Conservation (phyloP, 805 yeast species). For the Sugiyamaella smithiae region DNA sequence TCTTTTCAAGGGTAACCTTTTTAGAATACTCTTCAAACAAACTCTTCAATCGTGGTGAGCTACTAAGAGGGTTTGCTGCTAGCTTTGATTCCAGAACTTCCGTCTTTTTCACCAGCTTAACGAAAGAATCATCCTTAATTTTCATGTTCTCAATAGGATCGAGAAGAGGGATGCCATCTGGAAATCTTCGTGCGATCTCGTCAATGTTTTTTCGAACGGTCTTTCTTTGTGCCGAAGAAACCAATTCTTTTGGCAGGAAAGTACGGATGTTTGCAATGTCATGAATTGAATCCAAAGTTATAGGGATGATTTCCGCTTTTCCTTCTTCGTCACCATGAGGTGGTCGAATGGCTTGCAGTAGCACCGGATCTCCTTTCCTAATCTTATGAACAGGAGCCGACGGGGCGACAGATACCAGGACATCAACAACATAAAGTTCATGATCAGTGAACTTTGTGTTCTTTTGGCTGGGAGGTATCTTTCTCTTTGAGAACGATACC, state of each 20-base stretch:
- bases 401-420: slow-evolving; percentile 67
- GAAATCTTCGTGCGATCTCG: slow-evolving; percentile 80
- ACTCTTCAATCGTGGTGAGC: slow-evolving; percentile 50
- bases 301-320: slow-evolving; percentile 75
- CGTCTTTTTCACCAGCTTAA: slow-evolving; percentile 65
- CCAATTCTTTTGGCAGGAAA: slow-evolving; percentile 72
- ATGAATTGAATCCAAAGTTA: slow-evolving; percentile 73
- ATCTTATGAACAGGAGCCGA: slow-evolving; percentile 77
- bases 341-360: slow-evolving; percentile 89
- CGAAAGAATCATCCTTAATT: slow-evolving; percentile 76
- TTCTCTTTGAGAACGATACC: slow-evolving; percentile 69
- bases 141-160: slow-evolving; percentile 94
- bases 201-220: slow-evolving; percentile 64
- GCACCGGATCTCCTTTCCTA: slow-evolving; percentile 70
- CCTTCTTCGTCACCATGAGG: slow-evolving; percentile 68
- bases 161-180: slow-evolving; percentile 86
- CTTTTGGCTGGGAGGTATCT: slow-evolving; percentile 26
- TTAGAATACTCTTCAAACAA: slow-evolving; percentile 61
- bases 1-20: slow-evolving; percentile 59
- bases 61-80: slow-evolving; percentile 60
- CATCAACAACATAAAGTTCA: slow-evolving; percentile 85
- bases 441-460: slow-evolving; percentile 64
- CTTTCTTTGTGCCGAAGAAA: slow-evolving; percentile 42
- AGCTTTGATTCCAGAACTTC: slow-evolving; percentile 78
- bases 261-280: slow-evolving; percentile 78